phyloP scores from a whole-genome alignment of 139 green algal species.

The Chlorella sp. region DNA sequence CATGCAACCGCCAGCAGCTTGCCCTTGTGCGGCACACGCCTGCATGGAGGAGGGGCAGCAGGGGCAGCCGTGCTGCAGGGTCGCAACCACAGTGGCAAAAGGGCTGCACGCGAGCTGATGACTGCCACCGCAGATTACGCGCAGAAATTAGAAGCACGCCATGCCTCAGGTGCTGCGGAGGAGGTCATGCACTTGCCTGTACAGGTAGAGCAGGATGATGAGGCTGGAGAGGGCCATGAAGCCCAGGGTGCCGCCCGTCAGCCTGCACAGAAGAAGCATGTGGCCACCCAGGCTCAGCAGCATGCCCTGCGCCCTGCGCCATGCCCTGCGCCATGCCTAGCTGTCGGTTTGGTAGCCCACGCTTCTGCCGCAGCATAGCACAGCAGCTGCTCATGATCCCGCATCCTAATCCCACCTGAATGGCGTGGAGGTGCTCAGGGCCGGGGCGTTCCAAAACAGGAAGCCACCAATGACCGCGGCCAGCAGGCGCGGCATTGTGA shows the following conservation, averaged over 20 bases:
- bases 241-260: constrained; percentile 53
- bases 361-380: too few relatives aligned
- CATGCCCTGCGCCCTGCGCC: too few relatives aligned
- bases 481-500: constrained; percentile 32
- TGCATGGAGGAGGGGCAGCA: too few relatives aligned
- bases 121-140: too few relatives aligned
- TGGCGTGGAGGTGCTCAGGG: constrained; percentile 26
- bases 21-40: neutral
- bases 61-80: too few relatives aligned
- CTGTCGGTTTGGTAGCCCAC: too few relatives aligned
- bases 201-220: constrained; percentile 60
- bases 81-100: too few relatives aligned
- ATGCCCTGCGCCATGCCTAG: too few relatives aligned
- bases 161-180: neutral
- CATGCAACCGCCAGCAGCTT: neutral
- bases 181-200: constrained; percentile 19
- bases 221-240: constrained; percentile 56
- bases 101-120: too few relatives aligned
- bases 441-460: constrained; percentile 29
- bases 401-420: constrained; percentile 33
- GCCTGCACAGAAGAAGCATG: constrained; percentile 32
- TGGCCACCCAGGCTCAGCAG: too few relatives aligned
- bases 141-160: too few relatives aligned
- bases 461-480: constrained; percentile 2
- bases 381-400: too few relatives aligned